phyloP scores from a whole-genome alignment of 148 eudicot genomes.

The Rhododendron williamsianum region DNA sequence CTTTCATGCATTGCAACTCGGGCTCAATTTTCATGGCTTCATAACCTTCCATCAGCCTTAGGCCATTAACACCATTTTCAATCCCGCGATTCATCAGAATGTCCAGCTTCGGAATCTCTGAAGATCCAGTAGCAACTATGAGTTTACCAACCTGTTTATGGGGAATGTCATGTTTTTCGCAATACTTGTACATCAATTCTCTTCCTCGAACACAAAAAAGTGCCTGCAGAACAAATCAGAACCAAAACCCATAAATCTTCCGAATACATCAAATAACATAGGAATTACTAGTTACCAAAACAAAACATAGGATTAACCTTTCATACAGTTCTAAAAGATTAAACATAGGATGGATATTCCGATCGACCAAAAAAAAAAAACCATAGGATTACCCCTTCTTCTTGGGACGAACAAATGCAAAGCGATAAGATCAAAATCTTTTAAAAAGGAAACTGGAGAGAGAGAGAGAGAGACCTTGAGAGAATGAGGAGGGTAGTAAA shows the following conservation, averaged over 20 bases:
- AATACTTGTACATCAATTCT: conserved; percentile 70
- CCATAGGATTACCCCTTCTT: too few species aligned
- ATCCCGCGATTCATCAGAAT: conserved; percentile 52
- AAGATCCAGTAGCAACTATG: conserved; percentile 71
- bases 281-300: too few species aligned
- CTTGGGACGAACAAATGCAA: neutral
- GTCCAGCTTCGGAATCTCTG: conserved; percentile 68
- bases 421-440: neutral
- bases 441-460: too few species aligned
- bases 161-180: conserved; percentile 64
- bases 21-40: conserved; percentile 79
- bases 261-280: neutral
- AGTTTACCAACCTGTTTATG: conserved; percentile 85
- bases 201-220: conserved; percentile 72
- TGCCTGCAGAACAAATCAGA: conserved; percentile 40
- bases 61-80: conserved; percentile 71
- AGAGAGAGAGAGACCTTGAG: conserved; percentile 51
- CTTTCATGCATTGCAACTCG: conserved; percentile 71
- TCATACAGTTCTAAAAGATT: too few species aligned
- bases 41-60: conserved; percentile 70
- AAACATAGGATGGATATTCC: too few species aligned
- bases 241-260: neutral
- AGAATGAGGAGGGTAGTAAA: conserved; percentile 72
- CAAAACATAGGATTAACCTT: too few species aligned
- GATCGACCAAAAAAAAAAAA: too few species aligned